Percentiles rank a stretch among this genome's conserved stretches.
phyloP scores from a whole-genome alignment of 495 filamentous ascomycete genomes.

The Neurospora sp. region DNA sequence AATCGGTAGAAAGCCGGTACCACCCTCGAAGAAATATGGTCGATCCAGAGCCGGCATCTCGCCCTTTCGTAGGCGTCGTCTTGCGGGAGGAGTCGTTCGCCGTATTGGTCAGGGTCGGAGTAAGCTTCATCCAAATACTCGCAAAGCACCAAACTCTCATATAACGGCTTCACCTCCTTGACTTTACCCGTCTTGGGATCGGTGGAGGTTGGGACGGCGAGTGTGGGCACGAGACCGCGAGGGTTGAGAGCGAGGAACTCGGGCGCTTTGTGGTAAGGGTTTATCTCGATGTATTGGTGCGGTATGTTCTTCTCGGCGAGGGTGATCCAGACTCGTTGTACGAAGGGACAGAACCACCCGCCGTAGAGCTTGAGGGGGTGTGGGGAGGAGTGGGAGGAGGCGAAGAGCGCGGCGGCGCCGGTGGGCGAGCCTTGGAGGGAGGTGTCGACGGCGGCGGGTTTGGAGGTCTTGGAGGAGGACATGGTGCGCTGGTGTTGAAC shows the following conservation, averaged over 20 bases:
- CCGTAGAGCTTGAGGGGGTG: slow-evolving; percentile 39
- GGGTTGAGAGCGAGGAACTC: slow-evolving; percentile 58
- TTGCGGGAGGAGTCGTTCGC: slow-evolving; percentile 41
- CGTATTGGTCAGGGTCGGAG: slow-evolving; percentile 12
- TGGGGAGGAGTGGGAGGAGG: slow-evolving; percentile 20
- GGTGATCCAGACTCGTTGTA: slow-evolving; percentile 58
- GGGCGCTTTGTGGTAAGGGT: slow-evolving; percentile 58
- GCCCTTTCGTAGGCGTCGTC: slow-evolving; percentile 47
- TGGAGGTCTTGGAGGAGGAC: background rate
- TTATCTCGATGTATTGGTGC: slow-evolving; percentile 64
- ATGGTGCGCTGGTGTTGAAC: background rate
- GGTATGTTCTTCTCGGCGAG: slow-evolving; percentile 61
- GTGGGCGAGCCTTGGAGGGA: slow-evolving; percentile 7
- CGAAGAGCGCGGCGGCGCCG: slow-evolving; percentile 27
- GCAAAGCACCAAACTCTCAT: slow-evolving; percentile 56
- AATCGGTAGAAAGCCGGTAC: slow-evolving; percentile 56
- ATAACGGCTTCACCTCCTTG: slow-evolving; percentile 45
- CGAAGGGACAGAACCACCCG: slow-evolving; percentile 45
- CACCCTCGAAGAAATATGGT: slow-evolving; percentile 54
- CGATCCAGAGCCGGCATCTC: slow-evolving; percentile 54
- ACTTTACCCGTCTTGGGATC: slow-evolving; percentile 1
- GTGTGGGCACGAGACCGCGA: slow-evolving; percentile 58
- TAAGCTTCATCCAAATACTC: slow-evolving; percentile 65
- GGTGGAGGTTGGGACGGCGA: slow-evolving; percentile 24
- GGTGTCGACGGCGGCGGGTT: slow-evolving; percentile 8